Evolutionary conservation across 2,329 filamentous ascomycete species (phyloP).

Genomic region (Aspergillus sp.): DNA sequence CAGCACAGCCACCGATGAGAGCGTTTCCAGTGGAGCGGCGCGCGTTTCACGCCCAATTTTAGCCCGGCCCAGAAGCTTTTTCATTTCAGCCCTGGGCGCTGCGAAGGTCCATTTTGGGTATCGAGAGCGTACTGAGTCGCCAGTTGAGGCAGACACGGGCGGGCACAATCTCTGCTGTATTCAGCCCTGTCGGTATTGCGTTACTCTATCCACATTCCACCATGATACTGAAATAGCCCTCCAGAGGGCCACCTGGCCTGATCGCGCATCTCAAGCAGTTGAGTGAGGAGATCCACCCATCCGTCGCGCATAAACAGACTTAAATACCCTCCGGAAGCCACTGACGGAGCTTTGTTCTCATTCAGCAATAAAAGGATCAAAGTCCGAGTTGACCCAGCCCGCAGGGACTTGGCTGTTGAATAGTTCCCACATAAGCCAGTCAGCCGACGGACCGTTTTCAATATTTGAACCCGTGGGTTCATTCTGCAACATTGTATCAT

Average conservation of each 20-base stretch:
- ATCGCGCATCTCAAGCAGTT: no score
- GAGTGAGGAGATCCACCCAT: no score
- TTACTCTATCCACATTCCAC: no score
- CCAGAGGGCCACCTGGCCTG: no score
- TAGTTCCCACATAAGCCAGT: slow-evolving; percentile 14
- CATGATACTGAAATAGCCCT: no score
- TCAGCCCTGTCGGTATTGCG: slow-evolving; percentile 1
- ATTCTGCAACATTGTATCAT: neutral
- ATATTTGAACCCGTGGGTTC: neutral
- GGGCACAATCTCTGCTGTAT: neutral
- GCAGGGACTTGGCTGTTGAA: slow-evolving; percentile 13
- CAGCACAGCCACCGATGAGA: slow-evolving; percentile 8
- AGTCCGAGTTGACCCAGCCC: neutral
- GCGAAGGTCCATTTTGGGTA: no score
- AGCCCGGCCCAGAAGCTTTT: neutral
- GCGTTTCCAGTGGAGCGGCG: slow-evolving; percentile 2
- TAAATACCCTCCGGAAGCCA: no score
- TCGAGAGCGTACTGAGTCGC: neutral
- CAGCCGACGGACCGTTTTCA: neutral
- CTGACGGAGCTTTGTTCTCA: no score
- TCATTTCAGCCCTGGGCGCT: neutral
- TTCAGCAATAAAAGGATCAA: no score
- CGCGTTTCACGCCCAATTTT: slow-evolving; percentile 1
- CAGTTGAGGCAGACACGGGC: neutral
- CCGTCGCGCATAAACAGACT: no score